Conservation (phyloP, 768 basidiomycete genomes). For the Tulasnella sp. region DNA sequence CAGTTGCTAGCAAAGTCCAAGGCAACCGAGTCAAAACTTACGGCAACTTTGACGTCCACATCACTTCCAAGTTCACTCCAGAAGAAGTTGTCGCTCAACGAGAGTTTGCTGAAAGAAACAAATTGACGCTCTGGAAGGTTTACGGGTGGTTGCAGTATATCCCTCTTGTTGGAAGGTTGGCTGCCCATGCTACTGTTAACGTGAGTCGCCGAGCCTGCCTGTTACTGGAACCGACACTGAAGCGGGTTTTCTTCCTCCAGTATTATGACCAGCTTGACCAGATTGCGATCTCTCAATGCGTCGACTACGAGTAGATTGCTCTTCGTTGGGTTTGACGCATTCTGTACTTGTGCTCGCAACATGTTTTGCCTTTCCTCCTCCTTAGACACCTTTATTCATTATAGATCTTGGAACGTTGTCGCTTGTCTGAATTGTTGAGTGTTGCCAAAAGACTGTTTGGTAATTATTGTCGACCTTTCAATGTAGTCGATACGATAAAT, state of each 20-base stretch:
- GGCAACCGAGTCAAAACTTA: background rate
- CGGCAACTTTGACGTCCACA: background rate
- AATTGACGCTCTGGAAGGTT: background rate
- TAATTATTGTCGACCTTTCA: no score
- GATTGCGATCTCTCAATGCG: constrained; percentile 8
- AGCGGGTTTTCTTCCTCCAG: background rate
- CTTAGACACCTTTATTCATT: background rate
- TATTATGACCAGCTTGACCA: constrained; percentile 19
- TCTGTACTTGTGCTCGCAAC: background rate
- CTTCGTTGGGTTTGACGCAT: background rate
- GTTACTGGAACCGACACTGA: background rate
- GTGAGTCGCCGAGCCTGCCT: background rate
- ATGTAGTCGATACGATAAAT: no score
- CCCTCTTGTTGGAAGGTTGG: constrained; percentile 10
- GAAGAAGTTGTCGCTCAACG: background rate
- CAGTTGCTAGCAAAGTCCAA: background rate
- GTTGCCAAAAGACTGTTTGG: no score
- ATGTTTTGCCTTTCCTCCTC: background rate
- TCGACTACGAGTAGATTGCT: background rate
- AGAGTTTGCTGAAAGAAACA: background rate
- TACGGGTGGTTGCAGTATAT: constrained; percentile 4
- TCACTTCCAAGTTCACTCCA: constrained; percentile 7
- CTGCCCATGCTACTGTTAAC: constrained; percentile 14
- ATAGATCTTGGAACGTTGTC: background rate
- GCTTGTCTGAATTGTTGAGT: no score